Percentiles rank a stretch among this genome's conserved stretches.
Evolutionary conservation across 1,139 yeast species (phyloP).

Genomic region (Debaryomyces sp.): DNA sequence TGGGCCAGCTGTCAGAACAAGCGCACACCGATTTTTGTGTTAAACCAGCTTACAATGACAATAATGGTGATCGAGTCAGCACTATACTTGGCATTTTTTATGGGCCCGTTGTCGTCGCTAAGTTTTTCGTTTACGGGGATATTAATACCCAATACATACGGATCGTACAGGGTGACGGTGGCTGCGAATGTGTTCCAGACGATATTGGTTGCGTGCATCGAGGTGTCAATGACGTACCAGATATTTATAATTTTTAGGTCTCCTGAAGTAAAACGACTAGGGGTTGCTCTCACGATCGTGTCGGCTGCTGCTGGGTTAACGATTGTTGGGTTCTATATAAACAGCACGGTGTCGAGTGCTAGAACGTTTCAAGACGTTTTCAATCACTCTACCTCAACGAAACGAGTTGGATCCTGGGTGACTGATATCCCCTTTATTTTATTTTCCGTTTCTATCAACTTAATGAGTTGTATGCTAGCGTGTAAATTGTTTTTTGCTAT

Average conservation of each 20-base stretch:
- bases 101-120: constrained; percentile 54
- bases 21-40: constrained; percentile 66
- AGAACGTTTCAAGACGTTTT: constrained; percentile 17
- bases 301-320: constrained; percentile 49
- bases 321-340: constrained; percentile 57
- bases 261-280: constrained; percentile 45
- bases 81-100: constrained; percentile 55
- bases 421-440: constrained; percentile 58
- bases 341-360: constrained; percentile 24
- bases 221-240: constrained; percentile 70
- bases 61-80: constrained; percentile 59
- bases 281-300: constrained; percentile 40
- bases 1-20: constrained; percentile 48
- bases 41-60: constrained; percentile 63
- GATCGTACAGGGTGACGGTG: constrained; percentile 42
- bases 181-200: constrained; percentile 65
- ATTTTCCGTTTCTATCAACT: constrained; percentile 67
- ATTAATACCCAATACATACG: constrained; percentile 25
- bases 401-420: constrained; percentile 26
- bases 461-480: constrained; percentile 61
- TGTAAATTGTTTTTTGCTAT: constrained; percentile 69
- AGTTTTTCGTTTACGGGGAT: constrained; percentile 54
- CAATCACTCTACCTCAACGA: constrained; percentile 8
- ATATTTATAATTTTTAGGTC: constrained; percentile 65
- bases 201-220: constrained; percentile 59